Percentiles rank a stretch among this genome's conserved stretches.
phyloP scores from a whole-genome alignment of 2,329 filamentous ascomycete genomes.

The Diaporthe eres region DNA sequence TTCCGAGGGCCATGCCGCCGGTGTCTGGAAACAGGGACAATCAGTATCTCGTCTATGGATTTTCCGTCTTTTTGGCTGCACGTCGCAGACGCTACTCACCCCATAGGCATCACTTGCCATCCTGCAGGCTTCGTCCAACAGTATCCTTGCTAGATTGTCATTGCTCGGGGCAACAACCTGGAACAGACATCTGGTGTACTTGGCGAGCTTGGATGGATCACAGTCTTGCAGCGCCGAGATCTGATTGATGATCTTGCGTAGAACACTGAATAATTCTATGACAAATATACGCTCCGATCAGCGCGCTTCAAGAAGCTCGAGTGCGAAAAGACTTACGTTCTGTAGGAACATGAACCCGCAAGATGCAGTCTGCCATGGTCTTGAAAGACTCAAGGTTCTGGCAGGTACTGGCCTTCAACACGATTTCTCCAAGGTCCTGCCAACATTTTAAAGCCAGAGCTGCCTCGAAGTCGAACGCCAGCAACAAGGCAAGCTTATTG shows the following conservation, averaged over 20 bases:
- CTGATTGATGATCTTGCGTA: slow-evolving; percentile 79
- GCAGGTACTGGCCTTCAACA: slow-evolving; percentile 65
- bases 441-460: slow-evolving; percentile 76
- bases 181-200: slow-evolving; percentile 85
- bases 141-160: slow-evolving; percentile 67
- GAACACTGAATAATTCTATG: slow-evolving; percentile 64
- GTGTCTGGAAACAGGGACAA: slow-evolving; percentile 17
- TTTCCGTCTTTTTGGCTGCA: slow-evolving; percentile 46
- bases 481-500: slow-evolving; percentile 74
- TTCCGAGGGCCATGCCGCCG: slow-evolving; percentile 68
- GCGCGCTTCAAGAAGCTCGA: neutral
- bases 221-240: slow-evolving; percentile 72
- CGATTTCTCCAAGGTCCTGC: slow-evolving; percentile 74
- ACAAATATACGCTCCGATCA: slow-evolving; percentile 20
- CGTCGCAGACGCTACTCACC: slow-evolving; percentile 56
- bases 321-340: slow-evolving; percentile 57
- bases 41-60: slow-evolving; percentile 20
- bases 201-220: slow-evolving; percentile 73
- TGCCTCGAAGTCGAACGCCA: slow-evolving; percentile 86
- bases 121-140: slow-evolving; percentile 74
- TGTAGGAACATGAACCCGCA: slow-evolving; percentile 67
- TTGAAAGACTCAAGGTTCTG: slow-evolving; percentile 66
- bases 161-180: slow-evolving; percentile 74
- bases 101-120: slow-evolving; percentile 66
- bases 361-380: slow-evolving; percentile 75